Conservation (phyloP, 441 rosid species). For the Eruca vesicaria region DNA sequence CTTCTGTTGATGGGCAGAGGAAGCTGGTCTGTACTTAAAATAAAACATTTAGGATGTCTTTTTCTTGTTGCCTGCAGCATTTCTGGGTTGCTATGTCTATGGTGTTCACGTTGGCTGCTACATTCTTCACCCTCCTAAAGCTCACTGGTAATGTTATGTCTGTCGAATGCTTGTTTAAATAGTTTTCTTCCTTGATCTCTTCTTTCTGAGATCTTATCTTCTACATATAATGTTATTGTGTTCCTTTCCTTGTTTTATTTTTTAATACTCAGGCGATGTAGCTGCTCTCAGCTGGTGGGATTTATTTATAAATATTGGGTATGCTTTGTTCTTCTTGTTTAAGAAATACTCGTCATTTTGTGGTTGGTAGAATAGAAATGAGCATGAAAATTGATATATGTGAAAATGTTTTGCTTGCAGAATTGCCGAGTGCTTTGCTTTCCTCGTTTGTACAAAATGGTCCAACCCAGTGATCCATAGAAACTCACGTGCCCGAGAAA, state of each 20-base stretch:
- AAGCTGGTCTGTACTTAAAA: conserved; percentile 20
- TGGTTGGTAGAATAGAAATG: background rate
- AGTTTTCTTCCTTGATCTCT: background rate
- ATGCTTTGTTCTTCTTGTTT: conserved; percentile 24
- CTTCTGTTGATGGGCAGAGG: too few relatives aligned
- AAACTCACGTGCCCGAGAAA: conserved; percentile 55
- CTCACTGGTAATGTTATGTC: conserved; percentile 58
- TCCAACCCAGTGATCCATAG: conserved; percentile 94
- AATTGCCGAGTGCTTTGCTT: conserved; percentile 90
- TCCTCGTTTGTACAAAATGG: conserved; percentile 95
- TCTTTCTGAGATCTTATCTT: background rate
- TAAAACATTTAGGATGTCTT: background rate
- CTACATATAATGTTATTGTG: background rate
- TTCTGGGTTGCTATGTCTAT: conserved; percentile 97
- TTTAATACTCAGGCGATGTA: conserved; percentile 66
- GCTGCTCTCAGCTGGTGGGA: conserved; percentile 97
- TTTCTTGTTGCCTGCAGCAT: conserved; percentile 54
- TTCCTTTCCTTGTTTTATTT: background rate
- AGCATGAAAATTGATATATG: conserved; percentile 13
- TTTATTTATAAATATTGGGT: conserved; percentile 94
- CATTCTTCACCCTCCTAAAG: conserved; percentile 84
- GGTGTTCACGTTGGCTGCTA: conserved; percentile 91
- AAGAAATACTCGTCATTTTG: background rate
- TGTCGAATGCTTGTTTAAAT: background rate
- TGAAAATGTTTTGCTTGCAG: conserved; percentile 44